These are phyloP conservation scores for Alternaria viburni DNA, from an alignment of 2,329 filamentous ascomycete genomes.

Conservation along the genomic window DNA sequence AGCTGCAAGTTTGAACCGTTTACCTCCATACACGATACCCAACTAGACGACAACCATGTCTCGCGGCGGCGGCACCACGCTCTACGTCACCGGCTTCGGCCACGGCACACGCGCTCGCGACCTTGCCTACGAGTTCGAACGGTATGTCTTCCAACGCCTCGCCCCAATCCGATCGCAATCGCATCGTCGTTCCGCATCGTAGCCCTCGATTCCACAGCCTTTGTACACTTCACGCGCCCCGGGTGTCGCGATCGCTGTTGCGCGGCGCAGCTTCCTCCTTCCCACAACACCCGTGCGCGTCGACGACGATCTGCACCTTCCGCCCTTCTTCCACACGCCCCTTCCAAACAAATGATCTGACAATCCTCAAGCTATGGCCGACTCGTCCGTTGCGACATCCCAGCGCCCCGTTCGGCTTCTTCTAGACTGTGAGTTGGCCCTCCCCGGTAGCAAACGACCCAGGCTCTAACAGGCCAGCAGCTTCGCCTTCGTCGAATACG, in stretches of 20 bases:
- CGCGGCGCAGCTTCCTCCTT: conserved; percentile 27
- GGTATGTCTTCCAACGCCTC: conserved; percentile 75
- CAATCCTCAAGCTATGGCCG: conserved; percentile 81
- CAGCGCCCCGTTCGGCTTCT: conserved; percentile 88
- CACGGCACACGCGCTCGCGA: conserved; percentile 98
- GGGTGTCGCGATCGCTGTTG: conserved; percentile 4
- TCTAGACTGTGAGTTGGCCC: conserved; percentile 85
- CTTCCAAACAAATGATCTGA: conserved; percentile 48
- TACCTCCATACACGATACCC: conserved; percentile 9
- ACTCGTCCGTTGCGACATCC: conserved; percentile 97
- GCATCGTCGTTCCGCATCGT: conserved; percentile 36
- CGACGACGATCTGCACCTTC: neutral
- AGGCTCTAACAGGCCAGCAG: conserved; percentile 60
- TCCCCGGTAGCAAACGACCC: neutral
- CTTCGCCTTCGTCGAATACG: conserved; percentile 99
- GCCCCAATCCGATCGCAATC: conserved; percentile 39
- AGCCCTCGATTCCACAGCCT: conserved; percentile 16
- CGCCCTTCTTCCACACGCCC: conserved; percentile 23
- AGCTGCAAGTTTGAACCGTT: conserved; percentile 14
- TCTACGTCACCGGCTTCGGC: conserved; percentile 99
- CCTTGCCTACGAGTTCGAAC: conserved; percentile 99
- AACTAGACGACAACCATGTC: conserved; percentile 67
- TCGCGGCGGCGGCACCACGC: conserved; percentile 87
- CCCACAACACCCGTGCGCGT: conserved; percentile 11
- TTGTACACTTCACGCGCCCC: neutral